These are phyloP conservation scores for Nigrograna mackinnonii DNA, from an alignment of 2,329 filamentous ascomycete genomes.

Conservation along the genomic window DNA sequence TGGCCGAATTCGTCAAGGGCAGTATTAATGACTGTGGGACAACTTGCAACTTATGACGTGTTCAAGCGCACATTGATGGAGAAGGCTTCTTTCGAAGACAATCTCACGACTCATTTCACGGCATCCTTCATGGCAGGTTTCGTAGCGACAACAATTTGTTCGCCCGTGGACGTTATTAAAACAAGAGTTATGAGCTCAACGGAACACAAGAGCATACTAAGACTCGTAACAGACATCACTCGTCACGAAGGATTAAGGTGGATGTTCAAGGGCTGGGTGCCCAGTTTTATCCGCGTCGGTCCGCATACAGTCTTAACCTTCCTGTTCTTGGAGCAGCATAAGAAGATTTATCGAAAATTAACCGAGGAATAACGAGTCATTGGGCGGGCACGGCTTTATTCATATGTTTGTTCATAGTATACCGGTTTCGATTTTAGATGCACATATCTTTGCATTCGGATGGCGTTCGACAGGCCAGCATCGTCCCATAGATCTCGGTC, in stretches of 20 bases:
- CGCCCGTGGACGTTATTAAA: constrained; percentile 87
- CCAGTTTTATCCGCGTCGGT: constrained; percentile 69
- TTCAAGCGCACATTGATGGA: constrained; percentile 74
- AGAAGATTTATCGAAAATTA: constrained; percentile 68
- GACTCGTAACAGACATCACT: constrained; percentile 69
- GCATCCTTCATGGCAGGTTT: constrained; percentile 79
- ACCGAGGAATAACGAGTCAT: constrained; percentile 21
- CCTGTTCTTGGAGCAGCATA: constrained; percentile 84
- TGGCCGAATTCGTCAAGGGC: constrained; percentile 81
- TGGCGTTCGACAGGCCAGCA: constrained; percentile 1
- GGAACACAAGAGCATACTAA: constrained; percentile 57
- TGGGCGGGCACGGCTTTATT: too few relatives aligned
- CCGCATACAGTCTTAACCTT: constrained; percentile 87
- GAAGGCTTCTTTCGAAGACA: constrained; percentile 68
- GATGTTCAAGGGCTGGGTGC: constrained; percentile 91
- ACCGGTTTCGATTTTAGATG: background rate
- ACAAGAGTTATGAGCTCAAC: constrained; percentile 80
- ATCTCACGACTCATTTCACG: constrained; percentile 75
- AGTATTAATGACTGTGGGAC: constrained; percentile 84
- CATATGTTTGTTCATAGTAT: background rate
- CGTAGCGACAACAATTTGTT: constrained; percentile 82
- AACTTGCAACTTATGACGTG: constrained; percentile 82
- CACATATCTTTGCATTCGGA: constrained; percentile 4
- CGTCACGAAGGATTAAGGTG: constrained; percentile 72
- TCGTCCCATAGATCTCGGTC: too few relatives aligned